These are phyloP conservation scores for Lecanosticta acicola DNA, from an alignment of 2,329 filamentous ascomycete genomes.

Conservation along the genomic window DNA sequence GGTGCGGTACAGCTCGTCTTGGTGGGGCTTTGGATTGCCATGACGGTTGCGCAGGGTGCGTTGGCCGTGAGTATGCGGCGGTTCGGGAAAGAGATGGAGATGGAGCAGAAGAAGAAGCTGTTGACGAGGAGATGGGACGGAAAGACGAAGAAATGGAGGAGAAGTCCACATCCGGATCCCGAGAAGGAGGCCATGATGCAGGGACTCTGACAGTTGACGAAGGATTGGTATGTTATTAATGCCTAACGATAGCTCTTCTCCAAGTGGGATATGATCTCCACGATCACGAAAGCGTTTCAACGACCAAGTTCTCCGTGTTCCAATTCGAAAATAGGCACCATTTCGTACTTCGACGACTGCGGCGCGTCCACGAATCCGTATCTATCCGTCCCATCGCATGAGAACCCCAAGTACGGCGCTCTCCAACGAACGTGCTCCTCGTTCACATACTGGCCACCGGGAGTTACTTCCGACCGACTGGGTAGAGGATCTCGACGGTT, in stretches of 20 bases:
- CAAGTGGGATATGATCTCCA: no score
- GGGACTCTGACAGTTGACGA: not conserved
- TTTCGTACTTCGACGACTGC: no score
- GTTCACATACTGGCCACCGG: not conserved
- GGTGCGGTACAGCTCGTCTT: conserved; percentile 18
- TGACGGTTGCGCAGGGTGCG: conserved; percentile 18
- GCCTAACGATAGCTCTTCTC: not conserved
- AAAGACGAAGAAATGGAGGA: conserved; percentile 6
- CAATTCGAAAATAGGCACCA: no score
- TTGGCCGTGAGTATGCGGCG: conserved; percentile 19
- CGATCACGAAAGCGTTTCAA: no score
- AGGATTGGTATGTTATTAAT: not conserved
- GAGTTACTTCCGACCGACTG: not conserved
- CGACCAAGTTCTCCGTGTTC: no score
- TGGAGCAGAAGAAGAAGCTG: conserved; percentile 1
- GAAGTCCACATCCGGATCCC: conserved; percentile 13
- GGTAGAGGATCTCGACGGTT: not conserved
- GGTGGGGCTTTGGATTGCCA: conserved; percentile 12
- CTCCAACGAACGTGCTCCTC: not conserved
- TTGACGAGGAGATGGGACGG: not conserved
- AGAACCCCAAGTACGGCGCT: no score
- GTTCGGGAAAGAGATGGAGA: conserved; percentile 14
- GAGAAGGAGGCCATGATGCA: conserved; percentile 9
- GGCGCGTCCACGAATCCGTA: no score
- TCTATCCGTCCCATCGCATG: no score